Evolutionary conservation across 257 asterid genomes (phyloP), one percentile per base, ranked within the genome.

Genomic region (Anisodus tanguticus): DNA sequence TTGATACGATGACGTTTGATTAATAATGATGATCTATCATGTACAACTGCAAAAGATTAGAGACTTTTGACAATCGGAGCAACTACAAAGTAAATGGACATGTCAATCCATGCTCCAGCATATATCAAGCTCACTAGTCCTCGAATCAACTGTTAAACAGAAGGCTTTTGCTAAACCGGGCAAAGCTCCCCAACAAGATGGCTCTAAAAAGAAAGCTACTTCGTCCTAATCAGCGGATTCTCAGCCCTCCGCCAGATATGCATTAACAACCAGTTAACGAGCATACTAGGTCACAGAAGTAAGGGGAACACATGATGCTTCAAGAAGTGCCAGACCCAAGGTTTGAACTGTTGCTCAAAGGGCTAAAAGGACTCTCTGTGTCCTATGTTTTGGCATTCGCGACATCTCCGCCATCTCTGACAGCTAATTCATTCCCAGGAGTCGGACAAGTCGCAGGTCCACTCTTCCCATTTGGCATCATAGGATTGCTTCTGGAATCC

Each of bases 321-420:
- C 70, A 85, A 47, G 9, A 70, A 22, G 67, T 62, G 60, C 39
- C 39, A 4, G 80, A 88, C 19, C 82, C 87, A 79, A 77, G 35
- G 86, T 85, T 85, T 60, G 83, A 74, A 64, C 41, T 81, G 80
- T 83, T 84, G 67, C 87, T 68, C 37, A 85, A 79, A 47, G 88
- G 87, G 53, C 84, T 79, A 13, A 41, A 37, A 80, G 85, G 87
- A 83, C 86, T 87, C 39, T 57, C 43, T 81, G 64, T 84, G 80
- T 64, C 63, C 0, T 39, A 17, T 31, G 35, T 84, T 68, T 83
- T 83, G 70, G 15, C 11, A 3, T 54, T 47, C 76, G 0, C 9
- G 6, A 78, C 60, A 59, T 51, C 62, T 83, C 79, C n/a, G 11
- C 68, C 64, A 58, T 31, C 35, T 31, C 35, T 31, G 17, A 22